Evolutionary conservation across 1,284 basidiomycete genomes (phyloP).

Genomic region (Bjerkandera adusta): DNA sequence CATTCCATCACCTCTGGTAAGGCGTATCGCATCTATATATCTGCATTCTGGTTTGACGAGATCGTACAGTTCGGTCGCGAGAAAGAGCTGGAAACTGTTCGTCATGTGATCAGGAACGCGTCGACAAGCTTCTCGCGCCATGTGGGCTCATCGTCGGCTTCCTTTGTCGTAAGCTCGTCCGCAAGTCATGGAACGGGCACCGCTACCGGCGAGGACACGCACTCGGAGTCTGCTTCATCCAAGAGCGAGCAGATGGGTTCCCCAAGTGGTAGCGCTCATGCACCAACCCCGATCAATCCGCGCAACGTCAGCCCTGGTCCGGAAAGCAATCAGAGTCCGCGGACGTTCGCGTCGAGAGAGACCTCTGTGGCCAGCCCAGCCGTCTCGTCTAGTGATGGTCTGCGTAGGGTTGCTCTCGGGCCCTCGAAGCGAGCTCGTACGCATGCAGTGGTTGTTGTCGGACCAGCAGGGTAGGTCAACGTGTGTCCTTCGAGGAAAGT

Average conservation of each 20-base stretch:
- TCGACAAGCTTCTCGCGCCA: slow-evolving; percentile 61
- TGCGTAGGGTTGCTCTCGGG: slow-evolving; percentile 42
- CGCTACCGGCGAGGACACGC: slow-evolving; percentile 32
- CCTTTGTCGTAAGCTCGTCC: slow-evolving; percentile 37
- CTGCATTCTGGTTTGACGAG: slow-evolving; percentile 8
- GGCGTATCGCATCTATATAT: slow-evolving; percentile 8
- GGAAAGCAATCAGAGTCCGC: slow-evolving; percentile 14
- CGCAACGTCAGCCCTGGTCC: slow-evolving; percentile 1
- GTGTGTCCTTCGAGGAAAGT: not conserved
- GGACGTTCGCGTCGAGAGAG: slow-evolving; percentile 3
- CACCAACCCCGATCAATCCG: slow-evolving; percentile 7
- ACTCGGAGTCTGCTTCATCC: slow-evolving; percentile 45
- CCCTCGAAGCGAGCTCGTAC: slow-evolving; percentile 44
- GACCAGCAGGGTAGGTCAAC: slow-evolving; percentile 54
- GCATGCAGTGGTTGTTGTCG: slow-evolving; percentile 60
- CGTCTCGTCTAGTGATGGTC: slow-evolving; percentile 33
- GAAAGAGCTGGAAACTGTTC: slow-evolving; percentile 62
- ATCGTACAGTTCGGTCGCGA: slow-evolving; percentile 59
- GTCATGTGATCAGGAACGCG: slow-evolving; percentile 62
- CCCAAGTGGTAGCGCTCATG: slow-evolving; percentile 9
- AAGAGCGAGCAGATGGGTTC: slow-evolving; percentile 34
- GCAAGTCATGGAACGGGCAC: slow-evolving; percentile 33
- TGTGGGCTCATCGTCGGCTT: slow-evolving; percentile 41
- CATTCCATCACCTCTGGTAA: slow-evolving; percentile 60
- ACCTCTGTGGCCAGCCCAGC: slow-evolving; percentile 31